phyloP scores from a whole-genome alignment of 305 asterid genomes.

The Solanum hybrid region DNA sequence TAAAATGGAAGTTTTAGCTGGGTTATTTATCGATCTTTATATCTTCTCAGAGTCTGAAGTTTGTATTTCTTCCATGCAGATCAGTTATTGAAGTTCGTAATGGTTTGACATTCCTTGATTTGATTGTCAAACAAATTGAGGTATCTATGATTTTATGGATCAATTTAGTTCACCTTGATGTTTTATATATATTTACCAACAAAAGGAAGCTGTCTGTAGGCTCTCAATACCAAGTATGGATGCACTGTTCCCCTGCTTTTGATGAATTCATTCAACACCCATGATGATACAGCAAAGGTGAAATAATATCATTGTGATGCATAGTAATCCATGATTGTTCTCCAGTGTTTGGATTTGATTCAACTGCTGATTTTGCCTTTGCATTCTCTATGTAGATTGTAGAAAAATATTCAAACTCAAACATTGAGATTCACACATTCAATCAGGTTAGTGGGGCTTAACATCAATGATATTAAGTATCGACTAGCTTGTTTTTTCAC shows the following conservation, averaged over 20 bases:
- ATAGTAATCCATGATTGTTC: not conserved
- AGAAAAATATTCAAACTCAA: constrained; percentile 54
- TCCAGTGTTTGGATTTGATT: not conserved
- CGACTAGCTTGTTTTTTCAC: not conserved
- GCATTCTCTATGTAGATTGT: constrained; percentile 37
- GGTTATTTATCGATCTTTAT: not conserved
- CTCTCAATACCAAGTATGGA: constrained; percentile 62
- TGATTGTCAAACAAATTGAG: constrained; percentile 79
- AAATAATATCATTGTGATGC: constrained; percentile 2
- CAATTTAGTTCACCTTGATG: not conserved
- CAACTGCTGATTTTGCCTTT: constrained; percentile 11
- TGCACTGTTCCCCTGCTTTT: constrained; percentile 75
- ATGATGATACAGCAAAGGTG: constrained; percentile 79
- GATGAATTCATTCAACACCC: constrained; percentile 90
- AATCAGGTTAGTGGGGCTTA: constrained; percentile 43
- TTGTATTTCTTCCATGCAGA: constrained; percentile 21
- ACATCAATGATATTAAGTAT: not conserved
- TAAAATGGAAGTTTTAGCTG: not conserved
- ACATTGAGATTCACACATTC: constrained; percentile 66
- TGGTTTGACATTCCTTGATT: constrained; percentile 80
- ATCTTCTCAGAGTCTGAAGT: not conserved
- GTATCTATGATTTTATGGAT: constrained; percentile 21
- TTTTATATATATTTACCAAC: not conserved
- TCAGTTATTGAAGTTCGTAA: constrained; percentile 86
- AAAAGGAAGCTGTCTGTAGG: constrained; percentile 23